Evolutionary conservation across 2,329 filamentous ascomycete species (phyloP), one percentile per base, ranked within the genome.

Genomic region (Zymoseptoria passerinii): DNA sequence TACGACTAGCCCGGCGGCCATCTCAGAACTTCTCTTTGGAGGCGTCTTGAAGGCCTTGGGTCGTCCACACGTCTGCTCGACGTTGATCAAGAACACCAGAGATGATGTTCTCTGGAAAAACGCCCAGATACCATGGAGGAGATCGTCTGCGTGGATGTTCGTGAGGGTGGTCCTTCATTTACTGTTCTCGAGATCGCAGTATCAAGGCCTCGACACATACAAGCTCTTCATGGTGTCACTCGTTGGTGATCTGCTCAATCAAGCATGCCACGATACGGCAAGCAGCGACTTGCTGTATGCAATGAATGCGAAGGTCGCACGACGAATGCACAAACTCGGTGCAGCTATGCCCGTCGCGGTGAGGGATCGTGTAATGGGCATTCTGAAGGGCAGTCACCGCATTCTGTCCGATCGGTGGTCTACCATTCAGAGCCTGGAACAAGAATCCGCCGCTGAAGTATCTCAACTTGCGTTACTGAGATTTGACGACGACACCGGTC

Each of bases 111-210:
- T 76, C 10, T 79, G 81, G 67, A 23, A 54, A 3, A 67, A 61
- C 10, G 59, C 77, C 0, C 70, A 76, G 1, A 66, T 75, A 0
- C 85, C 85, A 0, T 89, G 86, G 85, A 75, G 86, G 18, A 75
- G 87, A 29, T 80, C 79, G 1, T 78, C 86, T 0, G 77, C 81
- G 52, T 90, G 84, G 80, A 77, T 89, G 0, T 72, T 84, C 0
- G 68, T 88, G 5, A 81, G 84, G 0, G 83, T 89, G 1, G 75
- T 77, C 0, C 64, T 82, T 1, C 78, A 84, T 53, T 77, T 84
- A 0, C 75, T 79, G 5, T 73, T 88, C 1, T 27, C 53, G 4
- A 58, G 65, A 66, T 50, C 54, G 28, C 10, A 13, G n/a, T 10
- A 28, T 2, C 10, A 52, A 13, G 35, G 49, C 19, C 29, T 19